Conservation (phyloP, 2,329 filamentous ascomycete species). For the Fusarium kyushuense region DNA sequence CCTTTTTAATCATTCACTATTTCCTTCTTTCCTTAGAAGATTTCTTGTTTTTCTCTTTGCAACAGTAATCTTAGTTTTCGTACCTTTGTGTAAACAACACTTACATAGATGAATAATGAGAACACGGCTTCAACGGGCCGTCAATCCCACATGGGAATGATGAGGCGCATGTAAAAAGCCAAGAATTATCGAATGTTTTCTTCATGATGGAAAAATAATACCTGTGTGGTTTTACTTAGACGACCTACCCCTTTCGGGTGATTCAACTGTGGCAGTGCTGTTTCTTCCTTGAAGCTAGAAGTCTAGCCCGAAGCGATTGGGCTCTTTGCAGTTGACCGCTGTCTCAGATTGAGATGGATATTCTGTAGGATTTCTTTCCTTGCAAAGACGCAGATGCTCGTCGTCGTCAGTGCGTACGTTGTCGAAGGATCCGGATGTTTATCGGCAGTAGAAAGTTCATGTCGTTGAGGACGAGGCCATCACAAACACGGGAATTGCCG, state of each 20-base stretch:
- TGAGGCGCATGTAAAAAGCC: slow-evolving; percentile 24
- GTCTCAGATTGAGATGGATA: not conserved
- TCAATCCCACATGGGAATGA: not conserved
- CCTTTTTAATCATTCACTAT: slow-evolving; percentile 29
- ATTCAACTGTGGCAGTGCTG: slow-evolving; percentile 32
- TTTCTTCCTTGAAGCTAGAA: slow-evolving; percentile 9
- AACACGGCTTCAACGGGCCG: not conserved
- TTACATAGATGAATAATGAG: slow-evolving; percentile 32
- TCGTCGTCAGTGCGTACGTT: slow-evolving; percentile 2
- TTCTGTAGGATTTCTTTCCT: not conserved
- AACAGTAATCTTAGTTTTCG: not conserved
- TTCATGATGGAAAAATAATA: slow-evolving; percentile 4
- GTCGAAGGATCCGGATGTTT: slow-evolving; percentile 1
- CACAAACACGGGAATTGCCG: not conserved
- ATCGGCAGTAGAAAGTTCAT: not conserved
- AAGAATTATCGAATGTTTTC: slow-evolving; percentile 36
- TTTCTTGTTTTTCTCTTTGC: not conserved
- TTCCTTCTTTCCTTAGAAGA: slow-evolving; percentile 17
- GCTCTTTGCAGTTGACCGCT: not conserved
- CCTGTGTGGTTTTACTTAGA: slow-evolving; percentile 8
- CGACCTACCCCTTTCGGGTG: slow-evolving; percentile 35
- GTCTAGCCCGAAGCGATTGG: slow-evolving; percentile 5
- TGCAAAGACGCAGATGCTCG: not conserved
- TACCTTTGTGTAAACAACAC: not conserved
- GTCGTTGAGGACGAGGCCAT: not conserved